Conservation (phyloP, 139 green algal genomes). For the Chlamydomonas eustigma region DNA sequence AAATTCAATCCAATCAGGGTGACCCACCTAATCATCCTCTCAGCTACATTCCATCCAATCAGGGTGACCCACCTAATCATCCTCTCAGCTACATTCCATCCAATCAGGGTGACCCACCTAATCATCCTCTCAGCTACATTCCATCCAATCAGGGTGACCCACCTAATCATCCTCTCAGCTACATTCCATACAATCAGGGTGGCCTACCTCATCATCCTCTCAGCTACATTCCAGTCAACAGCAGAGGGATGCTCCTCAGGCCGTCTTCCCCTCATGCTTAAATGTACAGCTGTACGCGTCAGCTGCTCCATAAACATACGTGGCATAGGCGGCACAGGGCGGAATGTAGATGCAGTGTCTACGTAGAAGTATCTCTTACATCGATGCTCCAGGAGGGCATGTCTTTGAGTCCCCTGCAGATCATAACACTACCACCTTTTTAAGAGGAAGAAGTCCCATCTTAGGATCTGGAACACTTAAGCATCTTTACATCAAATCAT, state of each 20-base stretch:
- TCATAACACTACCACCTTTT: too few species aligned
- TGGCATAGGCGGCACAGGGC: conserved; percentile 38
- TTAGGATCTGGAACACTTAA: too few species aligned
- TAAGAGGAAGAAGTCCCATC: too few species aligned
- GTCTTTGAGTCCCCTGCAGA: neutral
- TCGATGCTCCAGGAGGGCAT: conserved; percentile 46
- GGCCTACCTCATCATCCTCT: conserved; percentile 24
- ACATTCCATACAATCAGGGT: too few species aligned
- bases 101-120: too few species aligned
- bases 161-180: too few species aligned
- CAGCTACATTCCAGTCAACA: conserved; percentile 29
- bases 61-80: neutral
- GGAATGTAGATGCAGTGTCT: conserved; percentile 23
- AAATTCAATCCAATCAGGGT: too few species aligned
- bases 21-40: too few species aligned
- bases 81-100: too few species aligned
- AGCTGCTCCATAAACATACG: conserved; percentile 24
- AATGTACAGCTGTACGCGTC: conserved; percentile 3
- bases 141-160: too few species aligned
- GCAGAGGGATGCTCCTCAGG: neutral
- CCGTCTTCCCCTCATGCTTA: conserved; percentile 8
- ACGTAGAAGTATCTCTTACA: conserved; percentile 50
- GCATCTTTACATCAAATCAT: too few species aligned
- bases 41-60: neutral
- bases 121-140: too few species aligned